Evolutionary conservation across 116 monocot species (phyloP), one percentile per base, ranked within the genome.

Genomic region (Phalaenopsis hybrid): DNA sequence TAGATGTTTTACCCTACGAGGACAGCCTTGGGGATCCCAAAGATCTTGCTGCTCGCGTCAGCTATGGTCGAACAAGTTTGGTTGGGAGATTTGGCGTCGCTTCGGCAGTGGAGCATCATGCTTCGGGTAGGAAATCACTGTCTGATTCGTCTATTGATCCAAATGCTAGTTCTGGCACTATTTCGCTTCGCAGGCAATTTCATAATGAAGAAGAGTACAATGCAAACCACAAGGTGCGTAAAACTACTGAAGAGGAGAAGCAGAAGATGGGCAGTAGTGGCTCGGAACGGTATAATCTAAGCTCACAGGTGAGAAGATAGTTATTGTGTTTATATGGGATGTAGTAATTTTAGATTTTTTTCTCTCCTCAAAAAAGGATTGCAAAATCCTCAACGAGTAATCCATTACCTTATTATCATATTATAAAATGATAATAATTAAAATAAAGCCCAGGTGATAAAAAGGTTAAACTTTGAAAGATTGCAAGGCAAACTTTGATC

Each of bases 101-200:
- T 23, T 88, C 92, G 79, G 81, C 89, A 23, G 78, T 85, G 61
- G 92, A 91, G 28, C 89, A 92, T 59, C 89, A 90, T 57, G 78
- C 79, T 15, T 88, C 89, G 85, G 91, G 84, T 41, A 91, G 99
- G 84, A 90, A 89, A 87, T 99, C 99, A 58, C 86, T 92, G 28
- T 95, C 99, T 70, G 99, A 99, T 81, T 84, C 90, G 61, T 82
- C 80, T 37, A 57, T 78, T 45, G 90, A 89, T 63, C 83, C 86
- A 65, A 85, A 88, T 84, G 67, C 82, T 8, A 58, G 77, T 25
- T 78, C 81, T 55, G 87, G 87, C 37, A 88, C 84, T 81, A 69
- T 84, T 77, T 92, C 95, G 68, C 92, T 95, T 68, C 81, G 91
- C 33, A 95, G 90, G 77, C 93, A 95, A 81, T 93, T 90, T 75